These are phyloP conservation scores for Dipteronia sinensis DNA, from an alignment of 345 rosid genomes.

Conservation along the genomic window DNA sequence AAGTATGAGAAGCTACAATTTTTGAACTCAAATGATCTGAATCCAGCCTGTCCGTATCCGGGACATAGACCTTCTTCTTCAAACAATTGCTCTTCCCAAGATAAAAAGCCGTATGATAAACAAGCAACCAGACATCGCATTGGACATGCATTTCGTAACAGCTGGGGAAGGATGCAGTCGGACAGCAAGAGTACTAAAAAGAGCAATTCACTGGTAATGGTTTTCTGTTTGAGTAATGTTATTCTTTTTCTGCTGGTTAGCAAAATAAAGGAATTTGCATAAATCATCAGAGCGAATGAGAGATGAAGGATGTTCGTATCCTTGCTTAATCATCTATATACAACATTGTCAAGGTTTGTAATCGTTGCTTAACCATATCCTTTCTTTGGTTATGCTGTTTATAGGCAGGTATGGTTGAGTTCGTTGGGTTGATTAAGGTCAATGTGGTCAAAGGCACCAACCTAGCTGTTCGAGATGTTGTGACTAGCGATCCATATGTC, in stretches of 20 bases:
- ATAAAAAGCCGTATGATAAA: constrained; percentile 49
- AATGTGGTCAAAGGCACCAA: constrained; percentile 97
- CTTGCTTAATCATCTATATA: background rate
- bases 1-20: constrained; percentile 85
- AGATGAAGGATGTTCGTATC: background rate
- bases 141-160: constrained; percentile 81
- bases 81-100: constrained; percentile 34
- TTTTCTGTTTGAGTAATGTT: constrained; percentile 18
- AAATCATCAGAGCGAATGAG: background rate
- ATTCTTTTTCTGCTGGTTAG: background rate
- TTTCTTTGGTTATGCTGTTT: constrained; percentile 25
- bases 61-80: constrained; percentile 37
- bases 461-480: constrained; percentile 82
- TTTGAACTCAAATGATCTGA: constrained; percentile 39
- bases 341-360: background rate
- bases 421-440: constrained; percentile 90
- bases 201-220: constrained; percentile 65
- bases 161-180: constrained; percentile 83
- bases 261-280: background rate
- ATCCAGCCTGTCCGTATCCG: constrained; percentile 40
- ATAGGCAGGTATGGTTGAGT: constrained; percentile 97
- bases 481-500: constrained; percentile 95
- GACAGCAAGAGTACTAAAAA: constrained; percentile 67
- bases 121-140: constrained; percentile 64
- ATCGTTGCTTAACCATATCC: no score